Evolutionary conservation across 2,329 filamentous ascomycete genomes (phyloP), one percentile per base, ranked within the genome.

Genomic region (Xylariaceae sp.): DNA sequence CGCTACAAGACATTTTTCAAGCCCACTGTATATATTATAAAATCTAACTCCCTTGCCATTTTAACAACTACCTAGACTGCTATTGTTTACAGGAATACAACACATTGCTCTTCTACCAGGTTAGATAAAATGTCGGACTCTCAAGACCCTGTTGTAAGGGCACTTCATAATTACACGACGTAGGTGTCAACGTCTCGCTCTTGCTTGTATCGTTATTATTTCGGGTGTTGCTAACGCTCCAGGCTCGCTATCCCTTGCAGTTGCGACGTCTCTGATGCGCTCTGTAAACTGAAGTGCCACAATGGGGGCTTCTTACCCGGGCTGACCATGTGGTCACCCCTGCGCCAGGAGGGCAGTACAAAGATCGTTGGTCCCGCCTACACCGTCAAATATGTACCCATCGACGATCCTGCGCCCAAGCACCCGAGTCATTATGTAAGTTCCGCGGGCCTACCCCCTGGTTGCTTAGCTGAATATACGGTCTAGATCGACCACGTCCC

Each of bases 341-440:
- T 65, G 34, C 66, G 67, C 27, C 71, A 74, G 57, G 63, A 63
- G 14, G 71, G 71, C 4, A 46, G 59, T 9, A 71, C 71, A 28
- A 75, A 72, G 54, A 70, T 77, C 39, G 61, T 73, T 14, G 74
- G 74, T 3, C 71, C 69, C 9, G 74, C 71, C 5, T 74, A 73
- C 47, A 76, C 71, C 0, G 73, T 77, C 35, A 62, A 69, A 46
- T 76, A 74, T 47, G 70, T 66, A 11, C 61, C 62, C 3, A 60
- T 69, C 31, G 61, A 64, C 32, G 68, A 73, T 43, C 64, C 68
- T 8, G 59, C 62, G 5, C 66, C 70, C 0, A 73, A 69, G 49
- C 56, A 63, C 15, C 50, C 61, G 9, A 62, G 58, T 0, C 70
- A 74, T 42, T 76, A 74, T 37, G 70, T 72, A 52, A 28, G 61